Percentiles rank a stretch among this genome's conserved stretches.
These are phyloP conservation scores for Skeletonema tropicum DNA, from an alignment of 108 stramenopile species.

Conservation along the genomic window DNA sequence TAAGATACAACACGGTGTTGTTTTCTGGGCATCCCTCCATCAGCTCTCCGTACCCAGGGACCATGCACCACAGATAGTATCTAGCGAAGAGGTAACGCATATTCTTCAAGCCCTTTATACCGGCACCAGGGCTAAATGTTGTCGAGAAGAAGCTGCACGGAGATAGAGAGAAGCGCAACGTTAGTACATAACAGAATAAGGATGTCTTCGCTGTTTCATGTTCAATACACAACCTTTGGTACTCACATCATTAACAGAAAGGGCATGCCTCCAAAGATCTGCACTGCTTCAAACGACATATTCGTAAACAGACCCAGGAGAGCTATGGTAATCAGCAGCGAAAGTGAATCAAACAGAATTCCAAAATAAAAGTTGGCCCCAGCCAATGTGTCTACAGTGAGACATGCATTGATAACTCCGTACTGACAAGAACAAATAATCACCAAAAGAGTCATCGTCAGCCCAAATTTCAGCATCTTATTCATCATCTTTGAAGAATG, in stretches of 20 bases:
- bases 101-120: conserved; percentile 56
- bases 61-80: conserved; percentile 74
- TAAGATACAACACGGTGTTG: conserved; percentile 45
- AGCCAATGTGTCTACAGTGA: conserved; percentile 30
- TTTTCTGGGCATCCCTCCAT: conserved; percentile 75
- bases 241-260: conserved; percentile 62
- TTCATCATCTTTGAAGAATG: conserved; percentile 65
- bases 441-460: conserved; percentile 48
- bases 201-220: neutral
- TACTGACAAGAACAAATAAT: conserved; percentile 51
- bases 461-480: conserved; percentile 52
- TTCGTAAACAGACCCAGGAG: conserved; percentile 61
- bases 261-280: conserved; percentile 63
- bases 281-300: conserved; percentile 57
- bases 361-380: conserved; percentile 43
- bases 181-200: neutral
- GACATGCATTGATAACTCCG: conserved; percentile 30
- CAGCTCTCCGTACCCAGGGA: conserved; percentile 52
- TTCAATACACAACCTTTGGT: neutral
- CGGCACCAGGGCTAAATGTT: conserved; percentile 66
- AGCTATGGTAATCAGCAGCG: conserved; percentile 57
- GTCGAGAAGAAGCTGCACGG: conserved; percentile 61
- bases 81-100: conserved; percentile 65
- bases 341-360: conserved; percentile 59
- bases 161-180: neutral